phyloP scores from a whole-genome alignment of 208 protist genomes.

The Crithidia thermophila region DNA sequence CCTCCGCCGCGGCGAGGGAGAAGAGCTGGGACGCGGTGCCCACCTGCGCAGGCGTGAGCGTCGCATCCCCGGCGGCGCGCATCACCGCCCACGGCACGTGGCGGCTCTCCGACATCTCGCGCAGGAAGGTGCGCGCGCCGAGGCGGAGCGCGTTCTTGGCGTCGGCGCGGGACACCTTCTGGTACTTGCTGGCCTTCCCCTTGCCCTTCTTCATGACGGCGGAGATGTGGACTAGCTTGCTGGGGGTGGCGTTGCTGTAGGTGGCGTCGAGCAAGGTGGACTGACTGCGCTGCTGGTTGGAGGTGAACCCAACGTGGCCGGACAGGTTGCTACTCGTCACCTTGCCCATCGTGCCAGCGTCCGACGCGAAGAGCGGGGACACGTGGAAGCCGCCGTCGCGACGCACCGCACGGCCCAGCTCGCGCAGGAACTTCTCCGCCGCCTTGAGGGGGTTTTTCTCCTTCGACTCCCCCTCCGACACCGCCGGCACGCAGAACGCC shows the following conservation, averaged over 20 bases:
- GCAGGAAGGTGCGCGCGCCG: slow-evolving; percentile 82
- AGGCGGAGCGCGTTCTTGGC: slow-evolving; percentile 69
- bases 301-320: slow-evolving; percentile 75
- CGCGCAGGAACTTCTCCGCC: slow-evolving; percentile 69
- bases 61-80: slow-evolving; percentile 49
- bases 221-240: slow-evolving; percentile 82
- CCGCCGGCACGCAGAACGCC: slow-evolving; percentile 75
- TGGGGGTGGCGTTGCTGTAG: slow-evolving; percentile 88
- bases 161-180: slow-evolving; percentile 56
- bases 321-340: slow-evolving; percentile 77
- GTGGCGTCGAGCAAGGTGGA: slow-evolving; percentile 72
- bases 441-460: slow-evolving; percentile 46
- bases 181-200: slow-evolving; percentile 39
- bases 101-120: slow-evolving; percentile 73
- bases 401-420: slow-evolving; percentile 78
- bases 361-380: slow-evolving; percentile 75
- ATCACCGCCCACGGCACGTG: slow-evolving; percentile 90
- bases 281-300: slow-evolving; percentile 75
- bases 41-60: slow-evolving; percentile 55
- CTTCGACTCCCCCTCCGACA: slow-evolving; percentile 10
- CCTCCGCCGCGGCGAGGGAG: slow-evolving; percentile 50
- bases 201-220: slow-evolving; percentile 44
- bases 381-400: slow-evolving; percentile 86
- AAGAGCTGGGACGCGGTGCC: slow-evolving; percentile 60
- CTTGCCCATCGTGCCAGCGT: slow-evolving; percentile 79